A percentile compares a stretch with the other conserved stretches of the same genome.
Evolutionary conservation across 352 stramenopile species (phyloP).

Genomic region (Phytophthora constricta): DNA sequence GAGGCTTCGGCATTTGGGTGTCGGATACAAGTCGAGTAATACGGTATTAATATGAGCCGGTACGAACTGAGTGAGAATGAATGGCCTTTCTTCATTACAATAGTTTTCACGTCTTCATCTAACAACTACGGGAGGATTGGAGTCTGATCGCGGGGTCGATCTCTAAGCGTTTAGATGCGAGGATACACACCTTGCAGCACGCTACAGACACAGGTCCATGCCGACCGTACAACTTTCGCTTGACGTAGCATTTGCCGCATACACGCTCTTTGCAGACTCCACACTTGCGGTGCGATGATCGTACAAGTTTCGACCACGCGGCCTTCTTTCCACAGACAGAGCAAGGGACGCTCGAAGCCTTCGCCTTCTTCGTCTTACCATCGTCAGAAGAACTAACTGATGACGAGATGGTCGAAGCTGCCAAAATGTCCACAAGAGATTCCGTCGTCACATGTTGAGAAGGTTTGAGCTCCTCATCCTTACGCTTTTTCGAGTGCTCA

Average conservation of each 20-base stretch:
- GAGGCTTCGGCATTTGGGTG: neutral
- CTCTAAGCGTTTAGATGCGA: slow-evolving; percentile 37
- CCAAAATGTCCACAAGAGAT: slow-evolving; percentile 21
- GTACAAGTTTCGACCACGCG: slow-evolving; percentile 29
- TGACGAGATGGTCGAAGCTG: slow-evolving; percentile 28
- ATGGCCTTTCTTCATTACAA: slow-evolving; percentile 2
- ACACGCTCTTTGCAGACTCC: slow-evolving; percentile 39
- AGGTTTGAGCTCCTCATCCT: neutral
- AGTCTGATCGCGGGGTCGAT: slow-evolving; percentile 50
- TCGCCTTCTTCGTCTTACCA: slow-evolving; percentile 9
- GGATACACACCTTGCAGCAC: slow-evolving; percentile 53
- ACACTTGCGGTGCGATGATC: slow-evolving; percentile 32
- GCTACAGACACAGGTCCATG: slow-evolving; percentile 33
- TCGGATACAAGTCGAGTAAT: too few species aligned
- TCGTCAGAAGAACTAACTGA: slow-evolving; percentile 14
- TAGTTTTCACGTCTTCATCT: neutral
- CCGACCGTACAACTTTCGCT: slow-evolving; percentile 39
- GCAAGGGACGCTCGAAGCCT: slow-evolving; percentile 13
- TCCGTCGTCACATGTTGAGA: slow-evolving; percentile 23
- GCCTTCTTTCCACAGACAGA: slow-evolving; percentile 34
- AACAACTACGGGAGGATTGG: slow-evolving; percentile 32
- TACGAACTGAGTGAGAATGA: too few species aligned
- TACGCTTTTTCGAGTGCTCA: slow-evolving; percentile 11
- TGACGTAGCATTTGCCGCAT: slow-evolving; percentile 53
- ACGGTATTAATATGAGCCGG: too few species aligned